Evolutionary conservation across 2,329 filamentous ascomycete genomes (phyloP).

Genomic region (Curvularia spicifera): DNA sequence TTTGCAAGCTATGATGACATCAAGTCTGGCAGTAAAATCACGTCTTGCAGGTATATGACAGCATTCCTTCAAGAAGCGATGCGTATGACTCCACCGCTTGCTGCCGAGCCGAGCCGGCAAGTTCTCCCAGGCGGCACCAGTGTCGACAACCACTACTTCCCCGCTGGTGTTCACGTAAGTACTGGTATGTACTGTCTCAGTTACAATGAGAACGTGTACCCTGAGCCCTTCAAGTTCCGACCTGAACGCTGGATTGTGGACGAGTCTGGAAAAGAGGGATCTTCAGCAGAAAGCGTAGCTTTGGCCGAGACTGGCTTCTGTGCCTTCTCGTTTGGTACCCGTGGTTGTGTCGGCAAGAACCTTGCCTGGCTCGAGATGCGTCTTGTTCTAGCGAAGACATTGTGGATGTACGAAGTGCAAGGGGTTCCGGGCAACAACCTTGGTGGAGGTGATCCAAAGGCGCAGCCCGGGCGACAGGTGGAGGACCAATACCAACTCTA

Average conservation of each 20-base stretch:
- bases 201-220: slow-evolving; percentile 25
- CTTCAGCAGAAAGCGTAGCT: slow-evolving; percentile 23
- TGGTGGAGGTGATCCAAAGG: slow-evolving; percentile 28
- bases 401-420: slow-evolving; percentile 31
- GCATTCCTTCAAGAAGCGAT: slow-evolving; percentile 32
- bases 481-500: slow-evolving; percentile 37
- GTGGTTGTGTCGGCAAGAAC: slow-evolving; percentile 44
- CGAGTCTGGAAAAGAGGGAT: slow-evolving; percentile 18
- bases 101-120: slow-evolving; percentile 28
- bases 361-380: slow-evolving; percentile 39
- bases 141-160: slow-evolving; percentile 29
- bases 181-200: slow-evolving; percentile 25
- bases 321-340: slow-evolving; percentile 36
- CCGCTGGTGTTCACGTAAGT: slow-evolving; percentile 24
- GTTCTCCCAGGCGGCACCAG: slow-evolving; percentile 31
- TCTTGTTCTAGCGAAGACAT: slow-evolving; percentile 34
- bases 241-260: slow-evolving; percentile 38
- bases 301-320: slow-evolving; percentile 25
- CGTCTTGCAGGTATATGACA: slow-evolving; percentile 30
- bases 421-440: slow-evolving; percentile 28
- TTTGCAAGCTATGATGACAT: slow-evolving; percentile 31
- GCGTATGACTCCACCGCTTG: slow-evolving; percentile 31
- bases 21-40: slow-evolving; percentile 22
- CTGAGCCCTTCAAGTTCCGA: slow-evolving; percentile 31
- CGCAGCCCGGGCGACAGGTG: slow-evolving; percentile 23